Evolutionary conservation across 805 yeast species (phyloP), one percentile per base, ranked within the genome.

Genomic region (Metschnikowia orientalis): DNA sequence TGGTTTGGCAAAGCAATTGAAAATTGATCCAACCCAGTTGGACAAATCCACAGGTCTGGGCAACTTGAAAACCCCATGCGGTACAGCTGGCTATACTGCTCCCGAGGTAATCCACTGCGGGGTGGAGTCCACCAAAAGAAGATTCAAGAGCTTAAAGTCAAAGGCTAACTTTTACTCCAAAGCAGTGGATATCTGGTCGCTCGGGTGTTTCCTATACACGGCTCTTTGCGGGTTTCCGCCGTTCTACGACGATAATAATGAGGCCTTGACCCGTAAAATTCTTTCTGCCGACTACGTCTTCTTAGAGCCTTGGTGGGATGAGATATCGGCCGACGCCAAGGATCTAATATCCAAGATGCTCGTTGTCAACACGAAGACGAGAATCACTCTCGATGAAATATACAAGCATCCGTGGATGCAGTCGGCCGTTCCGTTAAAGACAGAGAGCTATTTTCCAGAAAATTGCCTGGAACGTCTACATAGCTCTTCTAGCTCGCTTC

Each of bases 121-220:
- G 2, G 97, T 92, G 57, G 95, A 89, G 63, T 21, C 32, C 25
- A 72, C 79, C 28, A 42, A 42, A 24, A 30, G 45, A 14, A 34
- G 42, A 7, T 46, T 46, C 28, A 39, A 28, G 17, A 37, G 39
- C 27, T 30, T 39, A n/a, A 34, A 41, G 7, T 40, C 43, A 13
- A 39, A 30, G 23, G 40, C 40, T 25, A 44, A 46, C 21, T 44
- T 35, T 24, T 92, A 92, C 54, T 84, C 95, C 2, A 87, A 85
- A 63, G 82, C 88, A 43, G 98, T 92, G 22, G 98, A 92, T 56
- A 86, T 92, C 92, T 92, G 98, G 98, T 97, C 97, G 4, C 67
- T 92, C 34, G 98, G 98, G 0, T 92, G 98, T 62, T 96, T 92
- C 0, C 62, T 92, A 35, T 92, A 92, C 54, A 92, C 97, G 0